Conservation (phyloP, 805 yeast species). For the Nakazawaea sp. region DNA sequence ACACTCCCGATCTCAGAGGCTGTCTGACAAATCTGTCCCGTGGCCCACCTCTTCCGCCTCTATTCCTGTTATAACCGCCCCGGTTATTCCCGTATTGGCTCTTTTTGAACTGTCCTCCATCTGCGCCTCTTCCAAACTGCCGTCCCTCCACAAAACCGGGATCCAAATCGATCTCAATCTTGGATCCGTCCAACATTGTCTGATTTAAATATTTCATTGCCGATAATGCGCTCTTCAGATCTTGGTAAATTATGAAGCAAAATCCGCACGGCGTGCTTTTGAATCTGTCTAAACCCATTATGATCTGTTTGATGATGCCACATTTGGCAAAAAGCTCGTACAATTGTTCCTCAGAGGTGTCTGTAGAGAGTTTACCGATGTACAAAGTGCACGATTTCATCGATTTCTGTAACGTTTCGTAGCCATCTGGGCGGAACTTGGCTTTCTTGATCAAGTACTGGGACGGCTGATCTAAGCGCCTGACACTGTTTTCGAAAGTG, state of each 20-base stretch:
- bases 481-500: constrained; percentile 56
- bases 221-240: constrained; percentile 65
- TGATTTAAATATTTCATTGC: constrained; percentile 78
- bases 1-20: background rate
- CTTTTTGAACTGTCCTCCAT: constrained; percentile 67
- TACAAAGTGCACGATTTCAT: constrained; percentile 71
- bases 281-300: constrained; percentile 92
- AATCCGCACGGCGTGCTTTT: constrained; percentile 95
- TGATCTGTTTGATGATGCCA: constrained; percentile 71
- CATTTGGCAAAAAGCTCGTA: constrained; percentile 80
- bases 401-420: constrained; percentile 60
- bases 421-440: constrained; percentile 39
- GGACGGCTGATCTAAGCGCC: constrained; percentile 67
- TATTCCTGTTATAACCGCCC: constrained; percentile 14
- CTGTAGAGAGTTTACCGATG: constrained; percentile 85
- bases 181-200: constrained; percentile 78
- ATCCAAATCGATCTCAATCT: constrained; percentile 82
- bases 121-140: constrained; percentile 89
- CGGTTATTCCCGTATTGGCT: constrained; percentile 10
- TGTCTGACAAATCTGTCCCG: constrained; percentile 21
- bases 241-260: constrained; percentile 78
- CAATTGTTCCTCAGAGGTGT: constrained; percentile 92
- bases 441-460: constrained; percentile 63
- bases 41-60: constrained; percentile 42
- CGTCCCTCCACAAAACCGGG: constrained; percentile 96